phyloP scores from a whole-genome alignment of 352 stramenopile genomes.

The Globisporangium cederbergense region DNA sequence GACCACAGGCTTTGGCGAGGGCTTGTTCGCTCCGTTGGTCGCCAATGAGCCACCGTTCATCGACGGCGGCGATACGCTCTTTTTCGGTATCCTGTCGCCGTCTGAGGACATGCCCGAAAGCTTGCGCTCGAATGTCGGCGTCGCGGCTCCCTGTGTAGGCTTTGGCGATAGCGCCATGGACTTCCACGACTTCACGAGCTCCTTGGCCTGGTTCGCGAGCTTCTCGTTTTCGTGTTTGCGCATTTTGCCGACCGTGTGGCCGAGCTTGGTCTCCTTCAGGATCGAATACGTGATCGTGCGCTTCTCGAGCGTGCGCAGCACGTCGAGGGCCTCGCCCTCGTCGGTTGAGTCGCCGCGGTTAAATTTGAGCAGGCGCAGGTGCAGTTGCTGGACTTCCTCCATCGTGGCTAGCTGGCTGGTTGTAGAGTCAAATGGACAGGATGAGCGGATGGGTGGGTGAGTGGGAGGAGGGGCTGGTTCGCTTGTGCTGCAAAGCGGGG shows the following conservation, averaged over 20 bases:
- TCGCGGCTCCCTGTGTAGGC: slow-evolving; percentile 6
- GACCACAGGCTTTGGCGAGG: background rate
- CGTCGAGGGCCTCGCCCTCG: slow-evolving; percentile 51
- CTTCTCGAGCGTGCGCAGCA: slow-evolving; percentile 60
- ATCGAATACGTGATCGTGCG: slow-evolving; percentile 56
- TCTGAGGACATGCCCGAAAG: slow-evolving; percentile 25
- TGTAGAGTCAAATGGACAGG: background rate
- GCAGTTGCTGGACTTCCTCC: slow-evolving; percentile 64
- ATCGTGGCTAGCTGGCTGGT: slow-evolving; percentile 27
- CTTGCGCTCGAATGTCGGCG: slow-evolving; percentile 26
- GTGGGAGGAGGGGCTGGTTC: background rate
- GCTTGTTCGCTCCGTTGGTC: slow-evolving; percentile 26
- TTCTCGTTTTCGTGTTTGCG: slow-evolving; percentile 86
- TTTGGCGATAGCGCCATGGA: slow-evolving; percentile 71
- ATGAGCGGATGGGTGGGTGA: background rate
- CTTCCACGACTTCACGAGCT: slow-evolving; percentile 88
- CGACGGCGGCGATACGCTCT: slow-evolving; percentile 13
- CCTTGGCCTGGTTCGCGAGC: slow-evolving; percentile 69
- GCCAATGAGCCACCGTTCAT: slow-evolving; percentile 8
- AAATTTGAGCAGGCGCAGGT: slow-evolving; percentile 74
- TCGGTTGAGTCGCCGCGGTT: slow-evolving; percentile 58
- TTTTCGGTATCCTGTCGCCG: slow-evolving; percentile 29
- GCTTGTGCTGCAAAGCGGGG: slow-evolving; percentile 1
- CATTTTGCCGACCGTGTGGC: slow-evolving; percentile 84
- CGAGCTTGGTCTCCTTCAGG: slow-evolving; percentile 84